phyloP scores from a whole-genome alignment of 2,329 filamentous ascomycete genomes.

The Fusarium protoensiforme region DNA sequence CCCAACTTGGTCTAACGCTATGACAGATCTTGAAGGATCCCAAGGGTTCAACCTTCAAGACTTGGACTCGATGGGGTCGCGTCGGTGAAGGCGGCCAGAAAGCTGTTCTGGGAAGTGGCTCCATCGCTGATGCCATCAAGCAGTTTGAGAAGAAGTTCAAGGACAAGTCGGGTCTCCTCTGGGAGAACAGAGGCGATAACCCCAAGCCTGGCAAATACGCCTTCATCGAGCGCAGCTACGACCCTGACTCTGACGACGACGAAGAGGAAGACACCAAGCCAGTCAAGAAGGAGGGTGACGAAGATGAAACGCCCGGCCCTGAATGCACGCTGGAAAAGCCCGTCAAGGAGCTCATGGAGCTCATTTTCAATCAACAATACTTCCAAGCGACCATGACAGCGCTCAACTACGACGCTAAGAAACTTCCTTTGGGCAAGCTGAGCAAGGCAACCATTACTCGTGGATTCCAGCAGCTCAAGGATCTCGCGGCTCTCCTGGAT shows the following conservation, averaged over 20 bases:
- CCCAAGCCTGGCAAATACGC: constrained; percentile 79
- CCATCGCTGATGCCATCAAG: constrained; percentile 56
- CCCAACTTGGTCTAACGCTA: constrained; percentile 15
- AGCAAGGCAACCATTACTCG: constrained; percentile 80
- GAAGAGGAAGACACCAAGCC: constrained; percentile 49
- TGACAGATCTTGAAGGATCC: constrained; percentile 56
- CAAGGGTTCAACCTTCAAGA: constrained; percentile 57
- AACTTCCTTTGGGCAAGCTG: constrained; percentile 85
- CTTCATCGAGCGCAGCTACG: constrained; percentile 83
- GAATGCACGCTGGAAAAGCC: constrained; percentile 69
- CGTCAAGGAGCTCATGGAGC: constrained; percentile 76
- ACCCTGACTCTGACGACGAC: constrained; percentile 72
- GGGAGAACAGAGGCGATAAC: constrained; percentile 62
- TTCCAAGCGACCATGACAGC: constrained; percentile 74
- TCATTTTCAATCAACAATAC: constrained; percentile 85
- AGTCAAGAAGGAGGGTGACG: constrained; percentile 51
- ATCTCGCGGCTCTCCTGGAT: constrained; percentile 75
- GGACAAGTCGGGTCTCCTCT: constrained; percentile 68
- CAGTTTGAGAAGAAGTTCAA: constrained; percentile 72
- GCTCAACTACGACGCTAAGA: constrained; percentile 78
- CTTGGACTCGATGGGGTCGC: constrained; percentile 85
- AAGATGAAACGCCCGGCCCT: constrained; percentile 48
- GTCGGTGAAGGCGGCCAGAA: constrained; percentile 71
- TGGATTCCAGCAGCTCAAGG: constrained; percentile 82
- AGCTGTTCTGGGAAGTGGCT: constrained; percentile 55